Evolutionary conservation across 768 basidiomycete genomes (phyloP), one percentile per base, ranked within the genome.

Genomic region (Boletus vinaceobasis): DNA sequence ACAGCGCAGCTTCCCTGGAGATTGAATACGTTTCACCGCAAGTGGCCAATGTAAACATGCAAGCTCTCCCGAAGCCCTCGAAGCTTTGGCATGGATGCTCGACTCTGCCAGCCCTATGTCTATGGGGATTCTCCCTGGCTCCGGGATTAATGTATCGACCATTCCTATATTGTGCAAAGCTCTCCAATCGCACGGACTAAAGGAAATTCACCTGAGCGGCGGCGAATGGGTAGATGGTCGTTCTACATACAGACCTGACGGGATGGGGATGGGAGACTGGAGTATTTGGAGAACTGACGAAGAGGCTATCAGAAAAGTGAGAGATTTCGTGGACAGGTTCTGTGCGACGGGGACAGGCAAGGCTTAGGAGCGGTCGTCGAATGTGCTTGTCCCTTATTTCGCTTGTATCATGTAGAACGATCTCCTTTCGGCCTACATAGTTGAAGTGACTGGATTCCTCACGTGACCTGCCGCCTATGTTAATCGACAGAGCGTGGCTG

Each of bases 231-330:
- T 77, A 0, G 75, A 80, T 7, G 73, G 86, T 42, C 66, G 59
- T 44, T 86, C 85, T 78, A 14, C 56, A 11, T 78, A 77, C 66
- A 75, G 79, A 58, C 77, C 71, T 11, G 73, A 76, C 10, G 81
- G 79, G 0, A 84, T 91, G 82, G 84, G 83, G 0, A 90, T 91
- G 86, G 86, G 74, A 1, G 87, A 85, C 55, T 90, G 89, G 89
- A 72, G 73, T 0, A 65, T 88, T 2, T 93, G 88, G 89, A 73
- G 73, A 39, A 87, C 89, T 4, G 75, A 76, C 31, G 77, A 77
- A 59, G 73, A 77, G 14, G 74, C 71, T 36, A 74, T 92, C 17
- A 69, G 76, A 37, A 72, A 73, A 54, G 82, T 87, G 42, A 78
- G 81, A 63, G 64, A 73, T 36, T 71, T 79, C 19, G 75, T 76